Evolutionary conservation across 1,284 basidiomycete genomes (phyloP).

Genomic region (Ceratobasidium sp.): DNA sequence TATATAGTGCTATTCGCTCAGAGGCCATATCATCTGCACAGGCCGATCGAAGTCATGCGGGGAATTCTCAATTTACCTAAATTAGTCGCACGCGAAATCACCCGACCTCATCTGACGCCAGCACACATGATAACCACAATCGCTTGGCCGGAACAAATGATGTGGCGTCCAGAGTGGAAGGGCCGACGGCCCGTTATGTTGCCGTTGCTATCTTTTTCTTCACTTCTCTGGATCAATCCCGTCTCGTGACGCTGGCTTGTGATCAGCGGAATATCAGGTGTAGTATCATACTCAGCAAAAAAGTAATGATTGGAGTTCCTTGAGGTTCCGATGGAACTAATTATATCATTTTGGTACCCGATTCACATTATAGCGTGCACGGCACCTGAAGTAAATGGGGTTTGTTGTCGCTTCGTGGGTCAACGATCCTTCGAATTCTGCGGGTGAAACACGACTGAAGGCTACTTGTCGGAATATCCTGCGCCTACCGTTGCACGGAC

Average conservation of each 20-base stretch:
- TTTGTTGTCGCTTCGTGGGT: not conserved
- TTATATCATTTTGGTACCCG: not conserved
- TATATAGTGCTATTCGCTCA: too few species aligned
- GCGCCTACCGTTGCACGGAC: not conserved
- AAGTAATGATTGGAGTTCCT: not conserved
- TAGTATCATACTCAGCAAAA: not conserved
- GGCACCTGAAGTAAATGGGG: not conserved
- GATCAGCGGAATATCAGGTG: not conserved
- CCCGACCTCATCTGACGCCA: too few species aligned
- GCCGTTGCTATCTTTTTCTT: not conserved
- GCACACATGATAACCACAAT: too few species aligned
- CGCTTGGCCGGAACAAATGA: not conserved
- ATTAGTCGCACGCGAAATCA: too few species aligned
- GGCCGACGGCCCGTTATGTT: not conserved
- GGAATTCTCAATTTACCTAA: too few species aligned
- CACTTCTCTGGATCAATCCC: not conserved
- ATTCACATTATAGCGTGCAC: not conserved
- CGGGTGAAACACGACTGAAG: not conserved
- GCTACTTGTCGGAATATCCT: not conserved
- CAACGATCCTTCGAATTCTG: not conserved
- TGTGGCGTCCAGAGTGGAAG: not conserved
- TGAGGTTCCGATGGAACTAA: not conserved
- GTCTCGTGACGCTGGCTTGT: slow-evolving; percentile 2
- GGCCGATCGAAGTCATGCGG: too few species aligned
- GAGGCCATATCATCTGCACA: too few species aligned